Evolutionary conservation across 495 filamentous ascomycete species (phyloP), one percentile per base, ranked within the genome.

Genomic region (Mycothermus thermophilus): DNA sequence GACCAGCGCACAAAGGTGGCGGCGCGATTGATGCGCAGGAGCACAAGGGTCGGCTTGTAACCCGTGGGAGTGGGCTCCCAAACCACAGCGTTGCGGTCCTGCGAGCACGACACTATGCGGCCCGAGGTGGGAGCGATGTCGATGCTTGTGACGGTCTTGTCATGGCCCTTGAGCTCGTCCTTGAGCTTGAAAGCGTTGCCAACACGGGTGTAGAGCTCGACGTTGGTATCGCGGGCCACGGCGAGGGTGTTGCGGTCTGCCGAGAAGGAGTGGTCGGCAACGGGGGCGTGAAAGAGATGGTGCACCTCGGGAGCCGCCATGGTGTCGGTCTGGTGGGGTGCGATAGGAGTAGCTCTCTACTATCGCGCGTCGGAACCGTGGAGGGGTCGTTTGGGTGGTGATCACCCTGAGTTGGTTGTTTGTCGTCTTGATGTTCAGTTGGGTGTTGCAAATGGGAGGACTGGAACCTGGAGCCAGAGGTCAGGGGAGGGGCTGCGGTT

Each of bases 281-380:
- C 94, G 44, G 88, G 84, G 41, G 80, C 74, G 60, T 97, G 85
- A 63, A 96, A 96, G 35, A 97, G 82, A 52, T 95, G 90, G 59
- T 97, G 83, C 32, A 88, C 80, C 63, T 96, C 83, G 38, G 88
- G 82, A 39, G 77, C 47, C 29, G 80, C 67, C 88, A 95, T 96
- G 8, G 16, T 58, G 47, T 40, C 30, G 67, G 30, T 24, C 10
- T 28, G 20, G 28, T 13, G 20, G 20, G 5, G 14, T 18, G 58
- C 59, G 83, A 83, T 88, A 95, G 90, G 90, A 97, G 88, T 74
- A 81, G 73, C 87, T 93, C 92, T 97, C 90, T 78, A 97, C 90
- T 94, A 93, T 74, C 83, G 72, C 69, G 23, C 19, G 22, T 36
- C 12, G 38, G 20, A 12, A 38, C 32, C 2, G 13, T n/a, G n/a